Evolutionary conservation across 176 grass and related monocot genomes (phyloP), one percentile per base, ranked within the genome.

Genomic region (Hordeum marinum): DNA sequence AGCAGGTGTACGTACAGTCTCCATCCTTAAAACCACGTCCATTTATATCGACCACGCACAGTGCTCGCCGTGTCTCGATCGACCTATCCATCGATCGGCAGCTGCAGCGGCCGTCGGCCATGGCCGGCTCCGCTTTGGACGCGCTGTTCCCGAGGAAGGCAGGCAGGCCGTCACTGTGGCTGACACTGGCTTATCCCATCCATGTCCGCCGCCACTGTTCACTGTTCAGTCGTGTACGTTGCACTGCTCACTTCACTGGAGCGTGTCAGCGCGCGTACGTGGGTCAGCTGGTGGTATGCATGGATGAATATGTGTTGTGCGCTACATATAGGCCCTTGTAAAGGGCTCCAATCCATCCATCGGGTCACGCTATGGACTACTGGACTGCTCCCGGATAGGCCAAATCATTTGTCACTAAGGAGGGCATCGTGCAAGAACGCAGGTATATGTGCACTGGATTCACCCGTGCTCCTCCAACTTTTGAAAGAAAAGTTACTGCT

Each of bases 21-120:
- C 70, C 70, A 69, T 83, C 86, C 86, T 83, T 88, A 77, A 87
- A 87, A 35, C 72, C 48, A 35, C 12, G 41, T 42, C 64, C 15
- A 50, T 50, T 78, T 71, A 7, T 42, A 24, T n/a, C 72, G 4
- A 83, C 23, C 40, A 12, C 11, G 25, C 26, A 63, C 61, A 14
- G 61, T 31, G 61, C 61, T 13, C 43, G 70, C 70, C 11, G 39
- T 24, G 45, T 26, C 18, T 76, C 82, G 5, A 32, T 63, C 55
- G n/a, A 43, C 68, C 60, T 63, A 52, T 35, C 35, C 5, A 36
- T 52, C 15, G 54, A 57, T 57, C 54, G 54, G 54, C 54, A 57
- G 36, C 50, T 23, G 63, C 40, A 7, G 52, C 74, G 21, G 5
- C 32, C 35, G n/a, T 79, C 37, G 52, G 72, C 26, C 72, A 75